These are phyloP conservation scores for Thamnidium elegans DNA, from an alignment of 192 early-diverging fungal species.

Conservation along the genomic window DNA sequence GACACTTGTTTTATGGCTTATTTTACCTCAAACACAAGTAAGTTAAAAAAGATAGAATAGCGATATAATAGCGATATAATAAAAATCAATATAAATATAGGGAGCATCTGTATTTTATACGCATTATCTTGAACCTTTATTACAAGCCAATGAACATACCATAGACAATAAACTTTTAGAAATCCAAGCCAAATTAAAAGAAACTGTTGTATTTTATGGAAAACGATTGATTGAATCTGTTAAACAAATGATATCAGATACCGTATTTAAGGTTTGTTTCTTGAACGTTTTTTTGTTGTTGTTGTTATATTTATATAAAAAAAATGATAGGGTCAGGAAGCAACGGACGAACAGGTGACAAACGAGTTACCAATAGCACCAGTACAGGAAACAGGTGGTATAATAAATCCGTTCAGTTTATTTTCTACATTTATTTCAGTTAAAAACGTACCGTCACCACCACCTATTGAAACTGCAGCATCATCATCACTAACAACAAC, in stretches of 20 bases:
- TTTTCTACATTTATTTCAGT: constrained; percentile 20
- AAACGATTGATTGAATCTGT: constrained; percentile 23
- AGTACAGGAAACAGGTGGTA: not conserved
- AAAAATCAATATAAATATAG: constrained; percentile 11
- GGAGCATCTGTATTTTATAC: constrained; percentile 24
- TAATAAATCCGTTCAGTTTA: constrained; percentile 15
- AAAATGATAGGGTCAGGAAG: not conserved
- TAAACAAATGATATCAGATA: constrained; percentile 18
- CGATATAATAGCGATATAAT: not conserved
- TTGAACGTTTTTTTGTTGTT: too few species aligned
- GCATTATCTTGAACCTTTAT: constrained; percentile 22
- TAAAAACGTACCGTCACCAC: not conserved
- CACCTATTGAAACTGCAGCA: not conserved
- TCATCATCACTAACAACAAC: not conserved
- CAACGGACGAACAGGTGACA: constrained; percentile 1
- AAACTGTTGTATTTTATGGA: constrained; percentile 16
- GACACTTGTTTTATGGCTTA: constrained; percentile 28
- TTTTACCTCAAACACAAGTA: constrained; percentile 36
- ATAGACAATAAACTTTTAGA: constrained; percentile 29
- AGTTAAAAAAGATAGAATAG: not conserved
- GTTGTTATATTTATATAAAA: not conserved
- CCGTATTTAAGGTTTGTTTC: constrained; percentile 21
- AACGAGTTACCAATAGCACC: not conserved
- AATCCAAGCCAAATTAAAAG: constrained; percentile 19
- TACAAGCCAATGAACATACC: constrained; percentile 21